phyloP scores from a whole-genome alignment of 208 protist species.

The Leishmania tarentolae region DNA sequence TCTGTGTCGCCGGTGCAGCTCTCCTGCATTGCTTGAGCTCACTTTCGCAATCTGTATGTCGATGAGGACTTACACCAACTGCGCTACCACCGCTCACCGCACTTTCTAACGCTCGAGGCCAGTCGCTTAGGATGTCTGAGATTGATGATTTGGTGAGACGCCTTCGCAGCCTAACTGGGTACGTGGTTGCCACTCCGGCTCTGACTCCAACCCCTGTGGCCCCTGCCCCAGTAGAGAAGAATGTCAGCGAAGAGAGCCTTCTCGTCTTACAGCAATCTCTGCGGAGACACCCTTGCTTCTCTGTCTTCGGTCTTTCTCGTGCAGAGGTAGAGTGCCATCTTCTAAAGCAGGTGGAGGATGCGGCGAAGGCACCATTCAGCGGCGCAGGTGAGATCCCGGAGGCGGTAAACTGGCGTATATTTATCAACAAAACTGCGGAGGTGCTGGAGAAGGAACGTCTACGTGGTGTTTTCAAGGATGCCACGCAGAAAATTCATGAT shows the following conservation, averaged over 20 bases:
- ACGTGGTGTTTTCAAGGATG: conserved; percentile 48
- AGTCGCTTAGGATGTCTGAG: conserved; percentile 21
- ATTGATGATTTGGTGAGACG: conserved; percentile 69
- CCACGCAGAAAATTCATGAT: conserved; percentile 16
- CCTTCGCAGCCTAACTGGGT: conserved; percentile 70
- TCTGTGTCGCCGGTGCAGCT: not conserved
- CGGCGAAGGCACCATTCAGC: not conserved
- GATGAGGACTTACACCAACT: not conserved
- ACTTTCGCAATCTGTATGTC: not conserved
- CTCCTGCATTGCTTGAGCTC: not conserved
- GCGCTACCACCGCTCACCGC: no score
- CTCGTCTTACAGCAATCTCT: conserved; percentile 73
- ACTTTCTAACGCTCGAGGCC: no score
- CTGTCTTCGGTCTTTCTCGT: conserved; percentile 13
- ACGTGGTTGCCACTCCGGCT: conserved; percentile 21
- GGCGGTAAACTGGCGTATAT: conserved; percentile 28
- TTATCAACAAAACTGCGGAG: conserved; percentile 67
- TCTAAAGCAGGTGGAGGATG: conserved; percentile 33
- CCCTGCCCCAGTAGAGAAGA: conserved; percentile 22
- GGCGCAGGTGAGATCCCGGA: not conserved
- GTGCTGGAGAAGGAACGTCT: conserved; percentile 76
- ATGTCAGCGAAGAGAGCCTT: conserved; percentile 46
- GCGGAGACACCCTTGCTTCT: conserved; percentile 59
- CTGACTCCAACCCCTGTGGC: conserved; percentile 14
- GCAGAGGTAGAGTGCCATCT: conserved; percentile 39